These are phyloP conservation scores for Madurella mycetomatis DNA, from an alignment of 2,329 filamentous ascomycete species.

Conservation along the genomic window DNA sequence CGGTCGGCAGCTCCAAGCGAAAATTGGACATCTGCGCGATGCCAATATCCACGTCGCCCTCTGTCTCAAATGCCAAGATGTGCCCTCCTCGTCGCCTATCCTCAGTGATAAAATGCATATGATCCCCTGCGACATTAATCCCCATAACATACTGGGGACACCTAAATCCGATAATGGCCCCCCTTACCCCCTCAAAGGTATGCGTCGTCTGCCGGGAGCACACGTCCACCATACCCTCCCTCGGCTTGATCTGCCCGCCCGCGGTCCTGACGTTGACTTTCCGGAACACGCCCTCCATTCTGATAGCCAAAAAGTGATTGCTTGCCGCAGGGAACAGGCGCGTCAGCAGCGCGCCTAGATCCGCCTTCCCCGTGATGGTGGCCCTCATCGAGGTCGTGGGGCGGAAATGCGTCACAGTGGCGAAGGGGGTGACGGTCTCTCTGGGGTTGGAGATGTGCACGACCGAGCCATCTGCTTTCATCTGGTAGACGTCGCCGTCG, in stretches of 20 bases:
- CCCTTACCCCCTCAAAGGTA: constrained; percentile 26
- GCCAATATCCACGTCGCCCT: constrained; percentile 29
- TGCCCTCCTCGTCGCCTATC: constrained; percentile 32
- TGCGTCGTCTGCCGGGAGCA: constrained; percentile 29
- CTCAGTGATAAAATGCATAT: constrained; percentile 34
- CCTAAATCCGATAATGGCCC: constrained; percentile 32
- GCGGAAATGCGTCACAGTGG: constrained; percentile 31
- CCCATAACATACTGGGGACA: constrained; percentile 32
- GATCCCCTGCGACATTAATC: constrained; percentile 33
- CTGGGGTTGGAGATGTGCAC: constrained; percentile 22
- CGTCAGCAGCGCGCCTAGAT: constrained; percentile 25
- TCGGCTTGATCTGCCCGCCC: constrained; percentile 28
- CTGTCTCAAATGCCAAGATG: constrained; percentile 30
- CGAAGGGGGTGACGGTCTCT: constrained; percentile 31
- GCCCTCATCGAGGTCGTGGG: constrained; percentile 22
- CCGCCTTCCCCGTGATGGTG: constrained; percentile 28
- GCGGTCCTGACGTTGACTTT: constrained; percentile 31
- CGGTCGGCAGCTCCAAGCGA: constrained; percentile 31
- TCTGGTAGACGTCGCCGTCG: constrained; percentile 32
- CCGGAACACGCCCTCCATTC: constrained; percentile 30
- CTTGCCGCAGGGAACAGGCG: constrained; percentile 24
- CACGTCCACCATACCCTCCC: constrained; percentile 30
- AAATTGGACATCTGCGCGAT: constrained; percentile 30
- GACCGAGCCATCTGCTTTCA: constrained; percentile 33
- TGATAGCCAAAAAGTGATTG: constrained; percentile 31